phyloP scores from a whole-genome alignment of 2,329 filamentous ascomycete species.

The Colletotrichum brevisporum region DNA sequence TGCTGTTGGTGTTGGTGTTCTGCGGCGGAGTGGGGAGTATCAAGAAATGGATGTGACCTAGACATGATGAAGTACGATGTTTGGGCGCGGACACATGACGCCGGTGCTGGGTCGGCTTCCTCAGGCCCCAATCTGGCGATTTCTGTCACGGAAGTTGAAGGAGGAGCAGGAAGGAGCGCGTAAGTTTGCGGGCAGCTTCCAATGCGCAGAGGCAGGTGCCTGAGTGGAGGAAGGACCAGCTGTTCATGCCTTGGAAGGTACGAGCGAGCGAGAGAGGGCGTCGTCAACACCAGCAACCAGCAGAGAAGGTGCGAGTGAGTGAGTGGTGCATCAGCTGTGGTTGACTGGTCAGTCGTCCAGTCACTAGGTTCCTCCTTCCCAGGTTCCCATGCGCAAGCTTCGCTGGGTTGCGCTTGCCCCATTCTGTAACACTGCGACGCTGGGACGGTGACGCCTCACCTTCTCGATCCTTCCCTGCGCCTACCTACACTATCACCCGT shows the following conservation, averaged over 20 bases:
- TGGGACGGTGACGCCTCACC: constrained; percentile 33
- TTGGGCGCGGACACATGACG: constrained; percentile 35
- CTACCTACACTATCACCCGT: not conserved
- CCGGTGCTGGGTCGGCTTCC: constrained; percentile 13
- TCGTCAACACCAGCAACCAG: too few species aligned
- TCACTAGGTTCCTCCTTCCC: too few species aligned
- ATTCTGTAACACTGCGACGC: constrained; percentile 38
- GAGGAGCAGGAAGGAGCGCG: too few species aligned
- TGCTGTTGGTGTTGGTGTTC: constrained; percentile 21
- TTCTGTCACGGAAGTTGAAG: too few species aligned
- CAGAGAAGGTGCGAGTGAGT: too few species aligned
- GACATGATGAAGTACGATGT: constrained; percentile 4
- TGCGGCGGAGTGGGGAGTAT: constrained; percentile 27
- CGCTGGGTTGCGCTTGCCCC: constrained; percentile 30
- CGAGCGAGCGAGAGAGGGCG: not conserved
- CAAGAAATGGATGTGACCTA: constrained; percentile 19
- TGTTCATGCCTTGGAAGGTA: not conserved
- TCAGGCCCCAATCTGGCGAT: constrained; percentile 9
- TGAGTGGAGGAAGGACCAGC: not conserved
- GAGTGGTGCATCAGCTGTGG: too few species aligned
- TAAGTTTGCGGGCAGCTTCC: not conserved
- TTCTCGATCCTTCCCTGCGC: constrained; percentile 26
- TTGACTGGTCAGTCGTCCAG: too few species aligned
- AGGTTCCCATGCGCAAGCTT: not conserved
- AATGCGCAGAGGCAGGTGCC: too few species aligned